Percentiles rank a stretch among this genome's conserved stretches.
Evolutionary conservation across 2,329 filamentous ascomycete genomes (phyloP).

Genomic region (Alternaria consortialis): DNA sequence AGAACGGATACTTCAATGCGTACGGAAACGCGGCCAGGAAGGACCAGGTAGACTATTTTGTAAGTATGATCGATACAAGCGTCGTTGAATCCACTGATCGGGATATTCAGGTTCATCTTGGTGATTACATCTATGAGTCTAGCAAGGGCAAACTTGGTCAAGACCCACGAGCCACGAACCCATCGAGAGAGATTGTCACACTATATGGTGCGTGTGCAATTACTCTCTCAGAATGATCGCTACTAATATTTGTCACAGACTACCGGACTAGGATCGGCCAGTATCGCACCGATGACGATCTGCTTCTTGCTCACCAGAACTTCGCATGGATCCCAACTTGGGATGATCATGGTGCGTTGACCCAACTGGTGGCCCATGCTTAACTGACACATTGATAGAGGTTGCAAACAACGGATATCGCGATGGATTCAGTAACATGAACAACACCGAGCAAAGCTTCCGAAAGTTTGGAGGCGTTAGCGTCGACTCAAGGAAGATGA

Average conservation of each 20-base stretch:
- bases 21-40: slow-evolving; percentile 54
- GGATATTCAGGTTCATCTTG: slow-evolving; percentile 51
- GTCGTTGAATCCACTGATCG: neutral
- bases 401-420: slow-evolving; percentile 55
- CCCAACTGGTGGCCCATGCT: neutral
- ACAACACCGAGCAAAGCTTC: slow-evolving; percentile 57
- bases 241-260: slow-evolving; percentile 31
- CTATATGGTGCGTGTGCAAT: slow-evolving; percentile 43
- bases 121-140: slow-evolving; percentile 57
- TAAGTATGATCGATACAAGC: neutral
- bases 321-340: slow-evolving; percentile 57
- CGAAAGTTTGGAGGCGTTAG: slow-evolving; percentile 50
- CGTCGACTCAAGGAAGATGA: slow-evolving; percentile 58
- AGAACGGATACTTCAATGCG: slow-evolving; percentile 60
- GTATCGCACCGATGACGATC: slow-evolving; percentile 53
- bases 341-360: slow-evolving; percentile 50
- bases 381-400: slow-evolving; percentile 38
- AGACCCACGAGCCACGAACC: slow-evolving; percentile 36
- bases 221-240: neutral
- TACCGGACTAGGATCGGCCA: slow-evolving; percentile 54
- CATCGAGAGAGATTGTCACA: slow-evolving; percentile 50
- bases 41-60: slow-evolving; percentile 66
- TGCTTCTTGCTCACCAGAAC: slow-evolving; percentile 51
- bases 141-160: slow-evolving; percentile 39
- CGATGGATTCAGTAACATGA: slow-evolving; percentile 52